phyloP scores from a whole-genome alignment of 495 filamentous ascomycete genomes.

The Cryomyces antarcticus region DNA sequence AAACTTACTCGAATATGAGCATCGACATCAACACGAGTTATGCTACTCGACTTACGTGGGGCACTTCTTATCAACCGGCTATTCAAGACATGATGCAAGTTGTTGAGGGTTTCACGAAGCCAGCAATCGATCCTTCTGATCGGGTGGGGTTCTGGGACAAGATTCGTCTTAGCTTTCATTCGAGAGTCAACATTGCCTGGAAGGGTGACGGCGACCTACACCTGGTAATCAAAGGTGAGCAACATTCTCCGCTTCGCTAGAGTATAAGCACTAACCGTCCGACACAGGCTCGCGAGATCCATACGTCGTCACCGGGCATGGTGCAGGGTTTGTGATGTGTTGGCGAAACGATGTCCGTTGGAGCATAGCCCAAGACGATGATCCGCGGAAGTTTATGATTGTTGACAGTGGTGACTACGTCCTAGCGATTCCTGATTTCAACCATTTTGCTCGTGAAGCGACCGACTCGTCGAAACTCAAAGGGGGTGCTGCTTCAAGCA shows the following conservation, averaged over 20 bases:
- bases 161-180: constrained; percentile 86
- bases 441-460: constrained; percentile 57
- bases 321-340: constrained; percentile 91
- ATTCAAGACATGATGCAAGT: constrained; percentile 99
- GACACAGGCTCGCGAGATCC: constrained; percentile 59
- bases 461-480: no score
- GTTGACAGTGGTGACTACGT: constrained; percentile 90
- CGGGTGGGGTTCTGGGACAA: constrained; percentile 98
- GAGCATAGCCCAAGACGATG: constrained; percentile 59
- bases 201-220: constrained; percentile 92
- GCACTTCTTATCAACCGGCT: constrained; percentile 88
- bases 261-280: neutral
- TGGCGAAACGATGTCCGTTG: constrained; percentile 85
- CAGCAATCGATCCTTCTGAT: constrained; percentile 81
- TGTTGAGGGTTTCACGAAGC: constrained; percentile 91
- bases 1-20: constrained; percentile 82
- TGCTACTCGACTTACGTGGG: constrained; percentile 89
- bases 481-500: constrained; percentile 37
- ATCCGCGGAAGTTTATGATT: constrained; percentile 83
- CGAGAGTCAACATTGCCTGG: constrained; percentile 74
- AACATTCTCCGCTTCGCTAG: neutral
- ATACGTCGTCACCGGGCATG: constrained; percentile 79
- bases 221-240: constrained; percentile 64
- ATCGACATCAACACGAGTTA: constrained; percentile 83
- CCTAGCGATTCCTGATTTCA: constrained; percentile 82